These are phyloP conservation scores for Corylus americana DNA, from an alignment of 306 rosid species.

Conservation along the genomic window DNA sequence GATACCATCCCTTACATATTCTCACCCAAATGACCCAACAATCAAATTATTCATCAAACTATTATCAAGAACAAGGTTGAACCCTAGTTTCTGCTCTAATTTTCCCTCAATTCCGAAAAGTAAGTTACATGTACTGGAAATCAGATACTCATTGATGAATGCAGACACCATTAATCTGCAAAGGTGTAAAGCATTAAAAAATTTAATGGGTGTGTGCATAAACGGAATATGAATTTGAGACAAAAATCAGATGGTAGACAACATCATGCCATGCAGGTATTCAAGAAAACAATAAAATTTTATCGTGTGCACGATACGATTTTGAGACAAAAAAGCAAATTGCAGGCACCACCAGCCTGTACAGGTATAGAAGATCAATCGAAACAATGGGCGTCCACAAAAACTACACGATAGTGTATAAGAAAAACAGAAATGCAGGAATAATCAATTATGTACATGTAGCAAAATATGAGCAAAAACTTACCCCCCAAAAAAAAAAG, in stretches of 20 bases:
- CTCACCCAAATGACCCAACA: conserved; percentile 69
- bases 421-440: conserved; percentile 11
- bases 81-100: conserved; percentile 36
- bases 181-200: conserved; percentile 46
- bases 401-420: no score
- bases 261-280: conserved; percentile 1
- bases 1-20: conserved; percentile 89
- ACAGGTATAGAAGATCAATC: conserved; percentile 1
- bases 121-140: conserved; percentile 50
- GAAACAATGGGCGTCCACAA: background rate
- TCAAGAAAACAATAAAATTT: background rate
- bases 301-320: conserved; percentile 1
- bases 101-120: conserved; percentile 44
- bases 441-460: conserved; percentile 10
- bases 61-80: conserved; percentile 37
- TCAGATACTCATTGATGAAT: conserved; percentile 57
- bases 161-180: conserved; percentile 61
- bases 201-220: conserved; percentile 34
- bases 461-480: background rate
- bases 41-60: conserved; percentile 44
- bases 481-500: no score
- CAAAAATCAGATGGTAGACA: conserved; percentile 24
- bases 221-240: conserved; percentile 53
- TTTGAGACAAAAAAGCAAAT: background rate
- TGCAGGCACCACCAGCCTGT: conserved; percentile 2